phyloP scores from a whole-genome alignment of 2,329 filamentous ascomycete species.

The Aspergillus sp. region DNA sequence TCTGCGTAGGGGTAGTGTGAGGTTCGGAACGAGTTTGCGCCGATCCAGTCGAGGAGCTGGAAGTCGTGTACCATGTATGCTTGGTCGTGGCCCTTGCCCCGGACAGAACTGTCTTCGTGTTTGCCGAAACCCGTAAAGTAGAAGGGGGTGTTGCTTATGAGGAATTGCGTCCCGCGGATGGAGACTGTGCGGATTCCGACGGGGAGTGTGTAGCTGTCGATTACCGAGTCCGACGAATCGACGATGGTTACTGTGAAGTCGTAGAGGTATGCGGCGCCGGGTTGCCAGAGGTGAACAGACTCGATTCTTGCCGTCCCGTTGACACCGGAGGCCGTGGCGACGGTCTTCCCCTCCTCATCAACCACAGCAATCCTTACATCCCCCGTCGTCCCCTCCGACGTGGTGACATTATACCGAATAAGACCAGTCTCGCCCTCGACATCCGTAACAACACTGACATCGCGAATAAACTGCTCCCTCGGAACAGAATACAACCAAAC shows the following conservation, averaged over 20 bases:
- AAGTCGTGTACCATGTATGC: conserved; percentile 40
- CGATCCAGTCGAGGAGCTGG: conserved; percentile 34
- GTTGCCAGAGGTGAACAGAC: conserved; percentile 3
- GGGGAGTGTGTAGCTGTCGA: conserved; percentile 10
- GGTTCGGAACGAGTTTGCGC: conserved; percentile 39
- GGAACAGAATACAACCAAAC: conserved; percentile 34
- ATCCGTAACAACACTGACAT: conserved; percentile 30
- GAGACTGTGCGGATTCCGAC: not conserved
- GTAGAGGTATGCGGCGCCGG: conserved; percentile 7
- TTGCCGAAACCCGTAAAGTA: conserved; percentile 12
- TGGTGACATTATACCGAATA: conserved; percentile 8
- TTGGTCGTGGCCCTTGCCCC: conserved; percentile 30
- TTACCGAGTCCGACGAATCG: not conserved
- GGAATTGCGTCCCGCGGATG: not conserved
- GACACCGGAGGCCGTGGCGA: conserved; percentile 19
- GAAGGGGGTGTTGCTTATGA: conserved; percentile 5
- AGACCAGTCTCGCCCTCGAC: conserved; percentile 14
- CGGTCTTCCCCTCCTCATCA: not conserved
- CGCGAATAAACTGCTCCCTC: conserved; percentile 21
- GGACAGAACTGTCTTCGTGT: conserved; percentile 5
- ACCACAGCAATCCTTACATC: not conserved
- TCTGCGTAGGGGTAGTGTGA: conserved; percentile 37
- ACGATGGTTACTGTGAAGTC: not conserved
- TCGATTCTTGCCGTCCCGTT: not conserved
- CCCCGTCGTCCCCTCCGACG: conserved; percentile 5